A percentile compares a stretch with the other conserved stretches of the same genome.
Evolutionary conservation across 139 green algal species (phyloP).

Genomic region (Chlorella sp.): DNA sequence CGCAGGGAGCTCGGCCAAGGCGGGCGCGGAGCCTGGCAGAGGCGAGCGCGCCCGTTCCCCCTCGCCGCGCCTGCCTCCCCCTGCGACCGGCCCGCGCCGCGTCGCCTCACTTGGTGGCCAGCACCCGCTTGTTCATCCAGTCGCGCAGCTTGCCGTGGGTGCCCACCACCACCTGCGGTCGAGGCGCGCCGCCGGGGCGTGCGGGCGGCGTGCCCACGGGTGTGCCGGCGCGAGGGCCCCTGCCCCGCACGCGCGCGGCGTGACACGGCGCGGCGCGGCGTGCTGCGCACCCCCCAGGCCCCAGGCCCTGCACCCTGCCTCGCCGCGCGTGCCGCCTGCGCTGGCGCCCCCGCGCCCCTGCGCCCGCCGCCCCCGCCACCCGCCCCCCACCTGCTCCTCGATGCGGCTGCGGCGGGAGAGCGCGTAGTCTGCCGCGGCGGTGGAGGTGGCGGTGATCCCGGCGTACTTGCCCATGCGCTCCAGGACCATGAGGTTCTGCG

Average conservation of each 20-base stretch:
- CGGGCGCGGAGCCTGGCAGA: too few species aligned
- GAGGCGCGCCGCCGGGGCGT: background rate
- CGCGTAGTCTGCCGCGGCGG: constrained; percentile 34
- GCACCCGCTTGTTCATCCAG: constrained; percentile 81
- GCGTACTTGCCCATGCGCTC: constrained; percentile 90
- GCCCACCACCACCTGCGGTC: constrained; percentile 88
- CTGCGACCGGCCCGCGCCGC: background rate
- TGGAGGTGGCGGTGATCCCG: constrained; percentile 58
- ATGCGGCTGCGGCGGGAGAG: constrained; percentile 22
- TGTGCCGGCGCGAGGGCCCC: background rate
- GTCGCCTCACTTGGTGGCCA: constrained; percentile 79
- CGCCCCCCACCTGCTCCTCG: constrained; percentile 33
- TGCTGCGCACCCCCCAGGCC: background rate
- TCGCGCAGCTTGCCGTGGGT: constrained; percentile 94
- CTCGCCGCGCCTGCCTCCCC: background rate
- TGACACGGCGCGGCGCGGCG: background rate
- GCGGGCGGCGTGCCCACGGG: background rate
- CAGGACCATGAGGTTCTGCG: constrained; percentile 91
- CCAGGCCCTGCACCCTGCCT: too few species aligned
- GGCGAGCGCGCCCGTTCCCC: background rate
- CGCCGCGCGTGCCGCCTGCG: too few species aligned
- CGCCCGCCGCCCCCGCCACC: background rate
- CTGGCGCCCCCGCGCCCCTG: background rate
- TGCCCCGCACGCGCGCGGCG: background rate
- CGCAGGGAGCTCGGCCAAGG: too few species aligned